A percentile compares a stretch with the other conserved stretches of the same genome.
Evolutionary conservation across 2,329 filamentous ascomycete genomes (phyloP).

Genomic region (Lasiodiplodia citricola): DNA sequence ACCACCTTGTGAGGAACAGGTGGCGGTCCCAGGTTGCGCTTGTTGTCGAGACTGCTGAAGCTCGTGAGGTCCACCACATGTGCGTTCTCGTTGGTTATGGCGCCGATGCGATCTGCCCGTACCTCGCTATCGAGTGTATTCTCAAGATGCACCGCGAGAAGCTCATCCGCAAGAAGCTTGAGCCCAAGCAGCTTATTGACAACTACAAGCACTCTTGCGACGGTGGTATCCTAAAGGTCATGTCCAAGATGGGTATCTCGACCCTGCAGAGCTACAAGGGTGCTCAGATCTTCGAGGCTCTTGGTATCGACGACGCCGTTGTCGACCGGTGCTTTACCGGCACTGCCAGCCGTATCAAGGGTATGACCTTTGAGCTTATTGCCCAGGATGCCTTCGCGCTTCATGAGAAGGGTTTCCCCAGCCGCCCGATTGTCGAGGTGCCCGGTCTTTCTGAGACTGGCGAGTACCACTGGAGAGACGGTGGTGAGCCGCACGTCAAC

Average conservation of each 20-base stretch:
- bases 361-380: slow-evolving; percentile 90
- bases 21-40: slow-evolving; percentile 89
- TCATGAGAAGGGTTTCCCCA: slow-evolving; percentile 91
- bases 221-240: slow-evolving; percentile 96
- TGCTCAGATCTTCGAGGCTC: slow-evolving; percentile 95
- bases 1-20: slow-evolving; percentile 93
- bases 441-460: slow-evolving; percentile 88
- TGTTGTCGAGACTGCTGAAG: slow-evolving; percentile 90
- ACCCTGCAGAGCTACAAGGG: slow-evolving; percentile 97
- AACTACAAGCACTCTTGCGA: slow-evolving; percentile 98
- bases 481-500: slow-evolving; percentile 93
- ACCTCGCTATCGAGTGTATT: slow-evolving; percentile 94
- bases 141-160: slow-evolving; percentile 95
- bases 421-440: slow-evolving; percentile 74
- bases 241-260: slow-evolving; percentile 99
- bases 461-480: slow-evolving; percentile 98
- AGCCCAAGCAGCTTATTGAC: slow-evolving; percentile 79
- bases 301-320: slow-evolving; percentile 89
- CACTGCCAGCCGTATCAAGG: slow-evolving; percentile 91
- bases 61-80: slow-evolving; percentile 98
- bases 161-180: slow-evolving; percentile 87
- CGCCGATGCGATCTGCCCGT: slow-evolving; percentile 92
- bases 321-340: slow-evolving; percentile 95
- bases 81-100: slow-evolving; percentile 96
- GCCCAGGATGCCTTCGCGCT: slow-evolving; percentile 93